Percentiles rank a stretch among this genome's conserved stretches.
These are phyloP conservation scores for Syzygium syzygioides DNA, from an alignment of 441 rosid species.

Conservation along the genomic window DNA sequence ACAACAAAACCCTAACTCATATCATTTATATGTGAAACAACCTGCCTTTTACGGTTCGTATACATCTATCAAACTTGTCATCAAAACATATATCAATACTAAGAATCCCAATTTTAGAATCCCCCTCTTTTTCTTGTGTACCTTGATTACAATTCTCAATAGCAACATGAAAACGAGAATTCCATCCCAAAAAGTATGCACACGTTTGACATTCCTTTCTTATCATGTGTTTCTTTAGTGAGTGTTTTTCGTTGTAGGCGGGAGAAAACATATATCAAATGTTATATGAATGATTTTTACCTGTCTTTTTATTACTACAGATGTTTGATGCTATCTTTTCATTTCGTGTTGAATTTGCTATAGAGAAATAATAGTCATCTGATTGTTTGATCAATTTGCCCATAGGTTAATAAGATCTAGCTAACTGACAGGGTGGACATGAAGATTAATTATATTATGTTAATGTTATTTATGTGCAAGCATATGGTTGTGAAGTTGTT, in stretches of 20 bases:
- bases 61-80: background rate
- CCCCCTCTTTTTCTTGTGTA: too few relatives aligned
- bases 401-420: background rate
- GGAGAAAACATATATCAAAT: too few relatives aligned
- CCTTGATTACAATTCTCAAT: too few relatives aligned
- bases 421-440: background rate
- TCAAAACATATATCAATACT: background rate
- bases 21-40: background rate
- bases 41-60: accelerated
- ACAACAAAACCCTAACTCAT: background rate
- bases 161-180: background rate
- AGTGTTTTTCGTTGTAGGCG: too few relatives aligned
- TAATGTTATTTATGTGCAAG: background rate
- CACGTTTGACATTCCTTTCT: too few relatives aligned
- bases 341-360: background rate
- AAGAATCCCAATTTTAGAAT: background rate
- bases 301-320: background rate
- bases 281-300: background rate
- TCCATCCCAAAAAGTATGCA: background rate
- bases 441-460: background rate
- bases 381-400: background rate
- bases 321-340: background rate
- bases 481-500: background rate
- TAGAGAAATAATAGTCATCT: background rate
- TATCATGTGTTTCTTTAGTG: accelerated